Evolutionary conservation across 768 basidiomycete species (phyloP).

Genomic region (Tricholoma sp.): DNA sequence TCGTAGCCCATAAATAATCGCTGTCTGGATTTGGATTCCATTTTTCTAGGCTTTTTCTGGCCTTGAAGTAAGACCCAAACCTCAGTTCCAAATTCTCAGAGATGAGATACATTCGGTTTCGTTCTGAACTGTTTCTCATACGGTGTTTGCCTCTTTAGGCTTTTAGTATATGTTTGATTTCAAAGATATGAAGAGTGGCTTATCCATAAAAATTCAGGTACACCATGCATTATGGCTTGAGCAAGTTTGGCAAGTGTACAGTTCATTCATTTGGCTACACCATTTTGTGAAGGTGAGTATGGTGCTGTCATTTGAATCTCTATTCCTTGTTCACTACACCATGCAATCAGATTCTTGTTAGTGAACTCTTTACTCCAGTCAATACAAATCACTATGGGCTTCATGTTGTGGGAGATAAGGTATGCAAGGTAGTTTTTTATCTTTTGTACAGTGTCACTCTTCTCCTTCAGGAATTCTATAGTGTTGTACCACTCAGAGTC

Average conservation of each 20-base stretch:
- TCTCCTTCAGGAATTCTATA: background rate
- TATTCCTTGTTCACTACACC: conserved; percentile 20
- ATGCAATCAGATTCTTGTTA: background rate
- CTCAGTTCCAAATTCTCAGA: too few relatives aligned
- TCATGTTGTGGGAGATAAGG: background rate
- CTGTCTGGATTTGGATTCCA: too few relatives aligned
- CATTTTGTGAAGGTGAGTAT: conserved; percentile 28
- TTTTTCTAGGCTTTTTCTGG: too few relatives aligned
- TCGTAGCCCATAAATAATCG: too few relatives aligned
- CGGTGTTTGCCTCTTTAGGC: background rate
- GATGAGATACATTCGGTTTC: too few relatives aligned
- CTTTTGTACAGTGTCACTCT: background rate
- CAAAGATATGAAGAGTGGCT: background rate
- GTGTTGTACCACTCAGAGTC: background rate
- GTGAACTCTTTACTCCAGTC: conserved; percentile 1
- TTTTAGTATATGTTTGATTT: background rate
- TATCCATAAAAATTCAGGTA: background rate
- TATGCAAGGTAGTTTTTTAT: background rate
- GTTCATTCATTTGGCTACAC: conserved; percentile 28
- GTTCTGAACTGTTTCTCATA: too few relatives aligned
- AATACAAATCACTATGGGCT: background rate
- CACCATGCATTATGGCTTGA: background rate
- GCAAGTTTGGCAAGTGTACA: conserved; percentile 10
- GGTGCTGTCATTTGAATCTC: conserved; percentile 21
- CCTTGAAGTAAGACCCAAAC: too few relatives aligned